Percentiles rank a stretch among this genome's conserved stretches.
Conservation (phyloP, 345 rosid species). For the Salix arbutifolia region DNA sequence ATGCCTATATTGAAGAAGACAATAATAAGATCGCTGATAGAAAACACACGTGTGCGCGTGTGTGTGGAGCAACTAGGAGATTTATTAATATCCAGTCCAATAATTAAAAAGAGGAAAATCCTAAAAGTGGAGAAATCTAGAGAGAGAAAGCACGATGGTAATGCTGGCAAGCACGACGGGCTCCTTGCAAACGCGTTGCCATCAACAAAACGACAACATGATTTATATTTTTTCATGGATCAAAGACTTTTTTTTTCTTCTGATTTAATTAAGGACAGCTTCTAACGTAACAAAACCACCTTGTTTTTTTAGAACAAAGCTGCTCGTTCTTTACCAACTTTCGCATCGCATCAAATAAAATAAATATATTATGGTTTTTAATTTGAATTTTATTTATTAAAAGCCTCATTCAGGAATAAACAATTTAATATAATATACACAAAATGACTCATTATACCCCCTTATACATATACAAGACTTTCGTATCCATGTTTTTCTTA, state of each 20-base stretch:
- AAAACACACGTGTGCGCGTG: no score
- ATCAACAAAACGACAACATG: neutral
- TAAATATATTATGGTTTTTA: no score
- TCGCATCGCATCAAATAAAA: no score
- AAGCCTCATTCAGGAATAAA: no score
- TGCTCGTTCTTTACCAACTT: neutral
- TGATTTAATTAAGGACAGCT: neutral
- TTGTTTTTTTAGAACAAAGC: neutral
- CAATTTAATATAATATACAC: no score
- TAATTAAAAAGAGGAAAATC: neutral
- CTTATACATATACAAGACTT: neutral
- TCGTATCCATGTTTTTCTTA: neutral
- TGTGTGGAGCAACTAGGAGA: neutral
- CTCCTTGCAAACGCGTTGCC: constrained; percentile 1
- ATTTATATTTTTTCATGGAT: neutral
- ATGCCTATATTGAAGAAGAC: neutral
- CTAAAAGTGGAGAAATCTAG: neutral
- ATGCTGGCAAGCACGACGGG: constrained; percentile 5
- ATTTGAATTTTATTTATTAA: no score
- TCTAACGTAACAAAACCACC: neutral
- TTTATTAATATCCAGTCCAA: neutral
- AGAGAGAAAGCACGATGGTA: neutral
- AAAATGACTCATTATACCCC: no score
- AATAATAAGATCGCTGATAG: no score
- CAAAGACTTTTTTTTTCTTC: neutral